phyloP scores from a whole-genome alignment of 352 stramenopile genomes.

The Globisporangium polare region DNA sequence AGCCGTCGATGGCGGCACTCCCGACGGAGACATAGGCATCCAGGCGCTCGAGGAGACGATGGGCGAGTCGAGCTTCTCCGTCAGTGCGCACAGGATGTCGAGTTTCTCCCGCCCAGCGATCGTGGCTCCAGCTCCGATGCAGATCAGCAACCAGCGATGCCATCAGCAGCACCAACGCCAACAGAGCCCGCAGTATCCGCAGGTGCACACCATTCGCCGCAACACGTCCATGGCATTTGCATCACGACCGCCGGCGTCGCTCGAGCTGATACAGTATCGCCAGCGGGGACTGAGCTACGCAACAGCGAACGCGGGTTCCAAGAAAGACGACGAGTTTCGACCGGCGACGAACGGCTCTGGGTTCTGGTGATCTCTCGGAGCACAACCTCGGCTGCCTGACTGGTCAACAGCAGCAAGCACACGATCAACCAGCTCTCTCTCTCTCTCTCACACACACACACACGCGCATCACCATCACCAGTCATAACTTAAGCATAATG shows the following conservation, averaged over 20 bases:
- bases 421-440: not conserved
- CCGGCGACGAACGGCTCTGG: slow-evolving; percentile 25
- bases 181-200: slow-evolving; percentile 4
- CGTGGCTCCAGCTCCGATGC: slow-evolving; percentile 25
- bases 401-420: not conserved
- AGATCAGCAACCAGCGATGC: not conserved
- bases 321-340: slow-evolving; percentile 53
- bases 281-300: slow-evolving; percentile 14
- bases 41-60: slow-evolving; percentile 61
- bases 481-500: slow-evolving; percentile 17
- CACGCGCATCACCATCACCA: not conserved
- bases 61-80: slow-evolving; percentile 69
- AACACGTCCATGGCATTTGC: slow-evolving; percentile 10
- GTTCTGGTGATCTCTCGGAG: slow-evolving; percentile 7
- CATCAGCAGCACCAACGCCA: slow-evolving; percentile 7
- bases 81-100: slow-evolving; percentile 21
- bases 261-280: slow-evolving; percentile 12
- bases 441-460: too few species aligned
- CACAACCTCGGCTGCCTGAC: not conserved
- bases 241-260: not conserved
- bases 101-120: slow-evolving; percentile 29
- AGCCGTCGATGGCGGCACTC: slow-evolving; percentile 51
- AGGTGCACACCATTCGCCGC: not conserved
- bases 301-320: slow-evolving; percentile 20
- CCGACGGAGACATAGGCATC: slow-evolving; percentile 39